Evolutionary conservation across 2,329 filamentous ascomycete species (phyloP).

Genomic region (Dactylella cylindrospora): DNA sequence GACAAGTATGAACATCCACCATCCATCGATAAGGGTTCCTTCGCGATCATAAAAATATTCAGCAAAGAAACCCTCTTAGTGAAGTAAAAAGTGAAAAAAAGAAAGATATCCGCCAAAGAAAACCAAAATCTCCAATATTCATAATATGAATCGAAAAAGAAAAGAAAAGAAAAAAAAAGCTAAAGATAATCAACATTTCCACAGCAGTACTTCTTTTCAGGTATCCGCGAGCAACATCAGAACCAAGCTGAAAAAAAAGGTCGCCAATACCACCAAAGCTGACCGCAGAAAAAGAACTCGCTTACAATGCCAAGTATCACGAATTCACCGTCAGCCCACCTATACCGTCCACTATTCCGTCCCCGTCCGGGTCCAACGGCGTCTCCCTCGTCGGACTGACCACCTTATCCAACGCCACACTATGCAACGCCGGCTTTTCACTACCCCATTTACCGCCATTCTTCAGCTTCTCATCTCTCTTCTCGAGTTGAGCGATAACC

Average conservation of each 20-base stretch:
- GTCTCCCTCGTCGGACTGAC: conserved; percentile 53
- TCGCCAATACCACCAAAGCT: not conserved
- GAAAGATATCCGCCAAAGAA: too few relatives aligned
- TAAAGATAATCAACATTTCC: conserved; percentile 16
- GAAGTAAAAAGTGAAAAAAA: too few relatives aligned
- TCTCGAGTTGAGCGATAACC: conserved; percentile 72
- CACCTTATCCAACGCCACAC: conserved; percentile 77
- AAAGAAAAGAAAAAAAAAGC: conserved; percentile 9
- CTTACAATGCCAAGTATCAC: not conserved
- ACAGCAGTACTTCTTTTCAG: conserved; percentile 3
- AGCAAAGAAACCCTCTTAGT: too few relatives aligned
- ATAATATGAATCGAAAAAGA: not conserved
- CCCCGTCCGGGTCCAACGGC: conserved; percentile 19
- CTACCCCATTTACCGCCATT: conserved; percentile 54
- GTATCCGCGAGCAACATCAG: conserved; percentile 18
- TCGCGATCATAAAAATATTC: too few relatives aligned
- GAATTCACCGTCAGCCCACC: conserved; percentile 33
- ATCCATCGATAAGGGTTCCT: too few relatives aligned
- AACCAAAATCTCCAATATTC: too few relatives aligned
- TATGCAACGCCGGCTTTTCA: conserved; percentile 79
- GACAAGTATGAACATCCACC: too few relatives aligned
- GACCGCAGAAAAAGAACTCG: not conserved
- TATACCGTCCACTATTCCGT: conserved; percentile 21
- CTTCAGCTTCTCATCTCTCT: conserved; percentile 61
- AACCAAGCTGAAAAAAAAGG: conserved; percentile 17